Percentiles rank a stretch among this genome's conserved stretches.
Conservation (phyloP, 2,329 filamentous ascomycete genomes). For the Arthrobotrys sinensis region DNA sequence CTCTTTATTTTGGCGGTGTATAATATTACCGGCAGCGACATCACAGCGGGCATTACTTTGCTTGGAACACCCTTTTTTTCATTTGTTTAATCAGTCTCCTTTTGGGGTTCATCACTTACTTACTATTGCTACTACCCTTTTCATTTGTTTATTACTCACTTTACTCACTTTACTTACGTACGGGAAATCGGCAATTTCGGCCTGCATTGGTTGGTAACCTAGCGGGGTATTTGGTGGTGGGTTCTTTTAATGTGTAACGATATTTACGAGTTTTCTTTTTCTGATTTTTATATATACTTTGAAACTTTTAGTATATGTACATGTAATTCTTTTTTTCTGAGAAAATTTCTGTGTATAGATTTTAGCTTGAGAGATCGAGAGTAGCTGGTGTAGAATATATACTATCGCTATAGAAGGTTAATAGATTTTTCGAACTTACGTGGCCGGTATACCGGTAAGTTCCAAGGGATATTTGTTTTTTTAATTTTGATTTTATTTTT, state of each 20-base stretch:
- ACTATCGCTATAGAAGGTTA: too few relatives aligned
- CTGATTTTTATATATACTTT: neutral
- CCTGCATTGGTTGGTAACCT: too few relatives aligned
- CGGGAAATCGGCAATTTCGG: neutral
- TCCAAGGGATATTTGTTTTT: too few relatives aligned
- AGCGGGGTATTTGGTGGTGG: neutral
- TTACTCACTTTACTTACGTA: neutral
- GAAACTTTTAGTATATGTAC: neutral
- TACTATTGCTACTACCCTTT: slow-evolving; percentile 12
- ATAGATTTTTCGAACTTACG: too few relatives aligned
- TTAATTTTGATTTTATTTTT: too few relatives aligned
- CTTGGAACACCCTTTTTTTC: slow-evolving; percentile 7
- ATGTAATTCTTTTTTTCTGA: neutral
- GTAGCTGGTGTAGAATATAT: neutral
- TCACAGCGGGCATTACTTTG: slow-evolving; percentile 1
- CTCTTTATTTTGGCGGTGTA: slow-evolving; percentile 19
- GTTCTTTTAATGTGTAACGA: slow-evolving; percentile 30
- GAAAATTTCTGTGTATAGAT: slow-evolving; percentile 4
- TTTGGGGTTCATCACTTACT: neutral
- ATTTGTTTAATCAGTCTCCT: neutral
- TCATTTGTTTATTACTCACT: slow-evolving; percentile 14
- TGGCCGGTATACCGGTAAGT: too few relatives aligned
- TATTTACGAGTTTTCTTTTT: slow-evolving; percentile 31
- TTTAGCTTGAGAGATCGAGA: neutral
- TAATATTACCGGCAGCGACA: slow-evolving; percentile 14